Percentiles rank a stretch among this genome's conserved stretches.
These are phyloP conservation scores for Coniosporium tulheliwenetii DNA, from an alignment of 2,329 filamentous ascomycete genomes.

Conservation along the genomic window DNA sequence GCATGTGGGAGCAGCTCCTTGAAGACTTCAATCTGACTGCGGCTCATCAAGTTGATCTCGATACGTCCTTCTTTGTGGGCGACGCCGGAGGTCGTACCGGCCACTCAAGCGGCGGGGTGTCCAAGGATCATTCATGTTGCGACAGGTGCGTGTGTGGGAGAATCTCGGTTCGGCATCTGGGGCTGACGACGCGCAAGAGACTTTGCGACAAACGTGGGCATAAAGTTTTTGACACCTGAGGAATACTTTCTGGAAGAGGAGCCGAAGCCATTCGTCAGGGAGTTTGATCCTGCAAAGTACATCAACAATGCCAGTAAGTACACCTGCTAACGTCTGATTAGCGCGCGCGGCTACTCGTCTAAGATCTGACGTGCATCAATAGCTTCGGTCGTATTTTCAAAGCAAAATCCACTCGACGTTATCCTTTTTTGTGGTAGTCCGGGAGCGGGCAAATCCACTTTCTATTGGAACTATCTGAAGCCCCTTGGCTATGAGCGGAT, in stretches of 20 bases:
- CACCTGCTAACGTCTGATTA: neutral
- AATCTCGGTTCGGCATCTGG: conserved; percentile 1
- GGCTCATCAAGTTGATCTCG: conserved; percentile 46
- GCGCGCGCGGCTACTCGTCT: too few relatives aligned
- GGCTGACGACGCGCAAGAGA: conserved; percentile 34
- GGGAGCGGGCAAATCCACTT: conserved; percentile 82
- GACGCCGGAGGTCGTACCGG: conserved; percentile 52
- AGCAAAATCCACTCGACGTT: conserved; percentile 53
- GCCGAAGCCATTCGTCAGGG: conserved; percentile 47
- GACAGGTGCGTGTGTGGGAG: conserved; percentile 32
- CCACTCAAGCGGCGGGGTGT: conserved; percentile 20
- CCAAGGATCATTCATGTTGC: conserved; percentile 42
- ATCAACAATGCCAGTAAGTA: conserved; percentile 21
- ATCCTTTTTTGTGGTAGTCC: conserved; percentile 81
- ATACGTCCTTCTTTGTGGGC: conserved; percentile 69
- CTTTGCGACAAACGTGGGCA: conserved; percentile 70
- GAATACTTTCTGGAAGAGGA: conserved; percentile 69
- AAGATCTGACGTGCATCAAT: conserved; percentile 5
- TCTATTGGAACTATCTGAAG: conserved; percentile 64
- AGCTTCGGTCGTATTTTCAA: conserved; percentile 30
- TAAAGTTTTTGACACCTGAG: conserved; percentile 74
- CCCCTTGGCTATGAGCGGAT: conserved; percentile 69
- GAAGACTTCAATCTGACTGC: conserved; percentile 33
- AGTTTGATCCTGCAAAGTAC: conserved; percentile 55
- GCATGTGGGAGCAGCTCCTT: conserved; percentile 69